Evolutionary conservation across 169 alveolate species (phyloP), one percentile per base, ranked within the genome.

Genomic region (Plasmodium falciparum): DNA sequence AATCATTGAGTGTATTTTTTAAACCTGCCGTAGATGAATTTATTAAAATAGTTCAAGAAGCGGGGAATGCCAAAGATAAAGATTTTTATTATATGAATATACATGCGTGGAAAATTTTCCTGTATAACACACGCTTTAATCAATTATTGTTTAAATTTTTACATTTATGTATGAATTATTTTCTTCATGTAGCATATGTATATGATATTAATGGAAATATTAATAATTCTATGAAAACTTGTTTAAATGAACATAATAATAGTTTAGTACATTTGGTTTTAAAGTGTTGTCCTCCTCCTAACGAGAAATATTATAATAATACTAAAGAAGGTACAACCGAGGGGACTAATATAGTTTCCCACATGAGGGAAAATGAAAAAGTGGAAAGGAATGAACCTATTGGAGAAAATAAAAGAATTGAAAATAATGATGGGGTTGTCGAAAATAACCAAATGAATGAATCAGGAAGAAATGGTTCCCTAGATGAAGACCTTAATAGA

Each of bases 1-100:
- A 95, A 65, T 92, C 96, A 6, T 26, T 95, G 5, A 94, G 93
- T n/a, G 93, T 94, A 76, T 83, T 95, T 75, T 92, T 95, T 88
- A 89, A 94, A 70, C 97, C 95, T 5, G 73, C 93, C 3, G 73
- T 93, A 39, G 95, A 94, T 80, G 92, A 92, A 66, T 93, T 95
- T 58, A 91, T 93, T 61, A 93, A 88, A 62, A 90, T 94, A 17
- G 83, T 71, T 49, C 90, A 80, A 2, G 85, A 73, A 8, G 93
- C 90, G 29, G 49, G 71, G 9, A 67, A 88, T 47, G 85, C 65
- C 89, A 93, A 70, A 94, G 93, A 66, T 75, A 71, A 80, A 70
- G 56, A 94, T 75, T 74, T 67, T 88, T 78, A 78, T 74, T 88
- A 52, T 65, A 89, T 83, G 93, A 74, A 80, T 88, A 89, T 91